Evolutionary conservation across 1,284 basidiomycete genomes (phyloP).

Genomic region (Cystobasidium slooffiae): DNA sequence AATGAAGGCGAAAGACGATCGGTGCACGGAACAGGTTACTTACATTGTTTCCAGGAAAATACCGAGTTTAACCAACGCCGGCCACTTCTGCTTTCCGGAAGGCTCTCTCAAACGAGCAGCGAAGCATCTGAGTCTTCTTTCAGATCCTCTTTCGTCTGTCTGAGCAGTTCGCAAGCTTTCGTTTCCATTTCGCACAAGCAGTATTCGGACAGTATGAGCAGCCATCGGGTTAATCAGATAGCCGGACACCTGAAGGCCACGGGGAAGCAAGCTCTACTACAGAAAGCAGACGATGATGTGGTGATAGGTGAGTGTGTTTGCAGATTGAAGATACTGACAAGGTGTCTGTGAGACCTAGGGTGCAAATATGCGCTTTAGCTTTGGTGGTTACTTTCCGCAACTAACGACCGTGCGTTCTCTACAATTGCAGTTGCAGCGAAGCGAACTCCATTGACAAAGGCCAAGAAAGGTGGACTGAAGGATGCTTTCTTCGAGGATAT

Average conservation of each 20-base stretch:
- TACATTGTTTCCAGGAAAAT: too few species aligned
- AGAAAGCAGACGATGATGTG: conserved; percentile 17
- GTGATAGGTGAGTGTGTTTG: conserved; percentile 16
- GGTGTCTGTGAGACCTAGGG: background rate
- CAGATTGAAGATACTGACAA: background rate
- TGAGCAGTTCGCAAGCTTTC: background rate
- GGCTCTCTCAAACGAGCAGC: background rate
- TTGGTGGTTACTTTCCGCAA: background rate
- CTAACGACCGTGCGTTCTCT: background rate
- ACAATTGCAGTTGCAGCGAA: conserved; percentile 68
- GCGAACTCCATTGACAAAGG: conserved; percentile 76
- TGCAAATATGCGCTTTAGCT: too few species aligned
- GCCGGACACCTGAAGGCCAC: conserved; percentile 15
- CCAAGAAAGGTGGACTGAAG: conserved; percentile 91
- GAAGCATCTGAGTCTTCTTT: too few species aligned
- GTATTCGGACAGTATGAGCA: background rate
- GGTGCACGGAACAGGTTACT: too few species aligned
- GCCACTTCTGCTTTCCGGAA: background rate
- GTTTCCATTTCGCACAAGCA: background rate
- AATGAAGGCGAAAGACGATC: too few species aligned
- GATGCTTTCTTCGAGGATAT: conserved; percentile 89
- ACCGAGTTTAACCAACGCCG: background rate
- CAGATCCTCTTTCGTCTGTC: background rate
- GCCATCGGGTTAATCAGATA: conserved; percentile 15
- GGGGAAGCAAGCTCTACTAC: conserved; percentile 21